Evolutionary conservation across 2,329 filamentous ascomycete species (phyloP).

Genomic region (Aspergillus clavatus): DNA sequence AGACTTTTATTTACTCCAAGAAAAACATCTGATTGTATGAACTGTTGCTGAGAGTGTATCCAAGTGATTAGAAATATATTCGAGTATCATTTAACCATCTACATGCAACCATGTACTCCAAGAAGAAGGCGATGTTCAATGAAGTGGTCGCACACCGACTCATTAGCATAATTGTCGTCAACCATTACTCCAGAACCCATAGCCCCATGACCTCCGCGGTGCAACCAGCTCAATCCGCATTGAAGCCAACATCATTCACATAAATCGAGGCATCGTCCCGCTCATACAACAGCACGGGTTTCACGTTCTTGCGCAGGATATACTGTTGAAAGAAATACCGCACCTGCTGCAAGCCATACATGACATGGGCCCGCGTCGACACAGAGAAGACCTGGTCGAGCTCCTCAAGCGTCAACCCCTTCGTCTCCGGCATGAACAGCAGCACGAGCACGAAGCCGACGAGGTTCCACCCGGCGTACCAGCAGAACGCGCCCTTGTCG

Average conservation of each 20-base stretch:
- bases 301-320: conserved; percentile 38
- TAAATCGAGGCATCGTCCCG: conserved; percentile 21
- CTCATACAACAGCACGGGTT: conserved; percentile 34
- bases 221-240: conserved; percentile 15
- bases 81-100: too few relatives aligned
- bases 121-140: too few relatives aligned
- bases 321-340: conserved; percentile 34
- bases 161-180: too few relatives aligned
- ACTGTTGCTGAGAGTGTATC: too few relatives aligned
- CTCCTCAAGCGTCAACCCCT: conserved; percentile 42
- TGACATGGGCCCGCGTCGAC: conserved; percentile 42
- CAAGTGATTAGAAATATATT: too few relatives aligned
- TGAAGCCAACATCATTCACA: conserved; percentile 21
- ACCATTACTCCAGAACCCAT: not conserved
- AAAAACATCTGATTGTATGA: too few relatives aligned
- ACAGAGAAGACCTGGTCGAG: conserved; percentile 53
- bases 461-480: conserved; percentile 43
- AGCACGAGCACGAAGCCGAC: conserved; percentile 45
- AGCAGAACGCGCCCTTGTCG: conserved; percentile 50
- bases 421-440: conserved; percentile 40
- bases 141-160: too few relatives aligned
- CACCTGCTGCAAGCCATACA: conserved; percentile 37
- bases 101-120: too few relatives aligned
- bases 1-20: too few relatives aligned
- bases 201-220: not conserved